Base-by-base conservation (phyloP, 306 rosid species). In the Quercus cerris region DNA sequence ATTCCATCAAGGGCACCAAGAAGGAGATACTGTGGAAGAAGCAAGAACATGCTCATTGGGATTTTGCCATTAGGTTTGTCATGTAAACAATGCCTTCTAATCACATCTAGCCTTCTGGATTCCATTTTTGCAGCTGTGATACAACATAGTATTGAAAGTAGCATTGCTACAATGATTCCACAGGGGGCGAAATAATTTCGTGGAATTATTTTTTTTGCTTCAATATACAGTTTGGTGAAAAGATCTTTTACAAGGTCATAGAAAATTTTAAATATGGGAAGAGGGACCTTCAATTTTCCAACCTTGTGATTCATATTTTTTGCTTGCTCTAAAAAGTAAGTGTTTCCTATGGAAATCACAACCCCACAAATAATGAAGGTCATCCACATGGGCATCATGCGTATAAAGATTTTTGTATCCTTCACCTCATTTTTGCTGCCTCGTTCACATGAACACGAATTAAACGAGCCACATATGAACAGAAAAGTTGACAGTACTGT, bases 41-140 rank as follows among this genome's bases (percentile, higher is more conserved):
- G 20, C 88, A 87, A 83, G 17, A 75, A 80, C 70, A 82, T 80
- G 69, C 62, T 67, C 87, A 85, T 78, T 14, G 89, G 87, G 28
- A 81, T 66, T 31, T 20, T 51, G 9, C 62, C 83, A 1, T 78
- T 30, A 1, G 79, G 82, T 9, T 73, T 75, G n/a, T 81, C 74
- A 52, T 69, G n/a, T 27, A 87, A 11, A 14, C 80, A 87, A n/a
- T 85, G 87, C 17, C 73, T 76, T n/a, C 6, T 58, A 5, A 83
- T 74, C 79, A 80, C 77, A 0, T 75, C 62, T 18, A 85, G 49
- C 62, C 86, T 83, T 33, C 62, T 64, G 2, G 3, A 19, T 23
- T 85, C 86, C 18, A 88, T 79, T 41, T 19, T 57, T 12, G 87
- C 89, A 23, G 89, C 86, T 0, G 41, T 56, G 27, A 81, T 75